Evolutionary conservation across 2,329 filamentous ascomycete genomes (phyloP).

Genomic region (Fusarium chuoi): DNA sequence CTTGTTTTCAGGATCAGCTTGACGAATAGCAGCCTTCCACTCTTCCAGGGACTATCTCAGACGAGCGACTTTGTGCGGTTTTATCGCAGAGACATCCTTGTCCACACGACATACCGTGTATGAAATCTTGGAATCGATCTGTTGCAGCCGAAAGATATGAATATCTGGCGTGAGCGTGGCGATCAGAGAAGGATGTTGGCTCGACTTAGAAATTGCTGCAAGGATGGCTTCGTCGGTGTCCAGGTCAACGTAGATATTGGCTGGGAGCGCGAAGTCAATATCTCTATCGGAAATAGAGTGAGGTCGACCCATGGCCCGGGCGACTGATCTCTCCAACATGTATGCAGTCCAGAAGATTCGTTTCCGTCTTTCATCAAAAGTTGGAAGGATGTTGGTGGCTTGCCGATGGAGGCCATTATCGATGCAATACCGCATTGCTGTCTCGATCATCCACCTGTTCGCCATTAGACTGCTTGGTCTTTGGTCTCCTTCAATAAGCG

Average conservation of each 20-base stretch:
- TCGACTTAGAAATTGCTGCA: background rate
- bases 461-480: fast-evolving
- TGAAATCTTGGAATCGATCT: conserved; percentile 2
- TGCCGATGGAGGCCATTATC: background rate
- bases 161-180: background rate
- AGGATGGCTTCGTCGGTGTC: background rate
- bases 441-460: conserved; percentile 2
- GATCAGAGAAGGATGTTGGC: background rate
- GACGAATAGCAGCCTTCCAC: background rate
- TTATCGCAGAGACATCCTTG: background rate
- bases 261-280: background rate
- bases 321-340: background rate
- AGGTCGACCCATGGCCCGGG: conserved; percentile 2
- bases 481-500: too few species aligned
- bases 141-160: background rate
- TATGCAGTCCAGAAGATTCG: conserved; percentile 3
- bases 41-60: background rate
- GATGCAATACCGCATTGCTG: background rate
- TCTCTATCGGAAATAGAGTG: conserved; percentile 4
- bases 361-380: background rate
- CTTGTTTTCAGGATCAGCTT: background rate
- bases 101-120: background rate
- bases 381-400: background rate
- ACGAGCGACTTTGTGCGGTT: background rate
- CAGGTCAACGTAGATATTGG: background rate